Percentiles rank a stretch among this genome's conserved stretches.
phyloP scores from a whole-genome alignment of 805 yeast species.

The Candida andamanensis region DNA sequence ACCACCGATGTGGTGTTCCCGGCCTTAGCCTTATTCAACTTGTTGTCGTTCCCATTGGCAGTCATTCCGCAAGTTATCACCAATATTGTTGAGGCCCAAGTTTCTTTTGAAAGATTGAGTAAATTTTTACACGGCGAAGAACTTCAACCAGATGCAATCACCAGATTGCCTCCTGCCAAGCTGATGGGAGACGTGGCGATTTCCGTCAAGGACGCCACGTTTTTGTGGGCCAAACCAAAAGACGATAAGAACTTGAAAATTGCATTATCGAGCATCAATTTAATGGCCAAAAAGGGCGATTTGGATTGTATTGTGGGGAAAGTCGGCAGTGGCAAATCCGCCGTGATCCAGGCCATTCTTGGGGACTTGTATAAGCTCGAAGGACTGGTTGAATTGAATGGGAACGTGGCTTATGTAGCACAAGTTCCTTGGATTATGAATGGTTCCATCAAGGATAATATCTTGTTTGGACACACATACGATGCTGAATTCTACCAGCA shows the following conservation, averaged over 20 bases:
- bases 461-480: constrained; percentile 80
- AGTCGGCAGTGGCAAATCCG: constrained; percentile 89
- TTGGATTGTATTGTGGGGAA: constrained; percentile 81
- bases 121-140: constrained; percentile 72
- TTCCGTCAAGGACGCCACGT: constrained; percentile 59
- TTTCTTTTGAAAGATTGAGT: constrained; percentile 70
- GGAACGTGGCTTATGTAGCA: constrained; percentile 82
- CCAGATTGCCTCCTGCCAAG: constrained; percentile 42
- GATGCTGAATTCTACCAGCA: constrained; percentile 77
- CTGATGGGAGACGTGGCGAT: constrained; percentile 66
- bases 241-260: constrained; percentile 47
- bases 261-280: constrained; percentile 59
- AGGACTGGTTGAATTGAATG: constrained; percentile 70
- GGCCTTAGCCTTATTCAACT: constrained; percentile 81
- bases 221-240: constrained; percentile 73
- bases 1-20: constrained; percentile 91
- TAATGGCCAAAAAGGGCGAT: constrained; percentile 67
- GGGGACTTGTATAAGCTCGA: constrained; percentile 77
- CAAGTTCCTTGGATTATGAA: constrained; percentile 98
- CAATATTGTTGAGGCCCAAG: constrained; percentile 81
- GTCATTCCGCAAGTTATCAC: constrained; percentile 89
- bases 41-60: constrained; percentile 86
- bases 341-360: constrained; percentile 69
- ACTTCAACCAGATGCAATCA: constrained; percentile 75
- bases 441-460: constrained; percentile 86